phyloP scores from a whole-genome alignment of 805 yeast genomes.

The Ogataea pignaliae region DNA sequence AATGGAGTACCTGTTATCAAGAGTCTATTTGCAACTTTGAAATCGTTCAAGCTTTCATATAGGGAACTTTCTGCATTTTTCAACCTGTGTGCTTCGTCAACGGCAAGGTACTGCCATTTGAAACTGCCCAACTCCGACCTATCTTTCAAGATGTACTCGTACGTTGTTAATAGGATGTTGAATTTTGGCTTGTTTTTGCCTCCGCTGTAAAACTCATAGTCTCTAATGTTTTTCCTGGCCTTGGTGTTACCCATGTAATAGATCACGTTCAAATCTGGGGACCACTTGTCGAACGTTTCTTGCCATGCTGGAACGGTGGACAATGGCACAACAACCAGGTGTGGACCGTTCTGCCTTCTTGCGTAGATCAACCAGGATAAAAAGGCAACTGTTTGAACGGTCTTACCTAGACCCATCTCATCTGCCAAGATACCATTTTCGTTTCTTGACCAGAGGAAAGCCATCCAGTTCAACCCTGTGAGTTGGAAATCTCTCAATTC shows the following conservation, averaged over 20 bases:
- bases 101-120: conserved; percentile 95
- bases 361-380: conserved; percentile 93
- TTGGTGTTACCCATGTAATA: conserved; percentile 90
- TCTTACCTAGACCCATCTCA: conserved; percentile 98
- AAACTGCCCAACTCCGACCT: conserved; percentile 72
- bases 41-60: conserved; percentile 80
- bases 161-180: conserved; percentile 89
- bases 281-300: conserved; percentile 96
- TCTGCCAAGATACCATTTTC: conserved; percentile 97
- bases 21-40: conserved; percentile 78
- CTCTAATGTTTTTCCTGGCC: conserved; percentile 77
- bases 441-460: conserved; percentile 94
- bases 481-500: conserved; percentile 94
- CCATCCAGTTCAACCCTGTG: conserved; percentile 99
- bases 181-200: conserved; percentile 74
- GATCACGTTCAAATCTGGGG: conserved; percentile 91
- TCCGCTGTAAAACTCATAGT: conserved; percentile 70
- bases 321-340: conserved; percentile 90
- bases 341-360: conserved; percentile 96
- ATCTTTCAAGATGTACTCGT: conserved; percentile 93
- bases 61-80: conserved; percentile 92
- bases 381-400: conserved; percentile 94
- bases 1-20: conserved; percentile 97
- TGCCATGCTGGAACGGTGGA: conserved; percentile 99
- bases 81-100: conserved; percentile 96